phyloP scores from a whole-genome alignment of 805 yeast species.

The Debaryomyces hansenii region DNA sequence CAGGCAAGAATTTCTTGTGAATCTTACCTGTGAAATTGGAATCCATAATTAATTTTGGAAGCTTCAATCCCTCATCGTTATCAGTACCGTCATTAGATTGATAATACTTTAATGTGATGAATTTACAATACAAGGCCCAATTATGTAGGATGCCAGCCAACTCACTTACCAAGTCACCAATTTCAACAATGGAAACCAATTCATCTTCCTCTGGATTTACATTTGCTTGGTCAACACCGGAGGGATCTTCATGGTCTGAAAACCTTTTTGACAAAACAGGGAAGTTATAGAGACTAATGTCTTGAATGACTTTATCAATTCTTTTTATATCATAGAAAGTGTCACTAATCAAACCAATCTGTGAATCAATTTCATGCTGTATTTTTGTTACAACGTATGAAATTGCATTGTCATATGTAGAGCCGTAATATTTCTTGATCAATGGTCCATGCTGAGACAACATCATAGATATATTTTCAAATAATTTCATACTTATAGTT shows the following conservation, averaged over 20 bases:
- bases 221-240: slow-evolving; percentile 20
- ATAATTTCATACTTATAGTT: slow-evolving; percentile 61
- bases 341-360: slow-evolving; percentile 84
- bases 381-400: slow-evolving; percentile 66
- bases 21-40: slow-evolving; percentile 61
- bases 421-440: slow-evolving; percentile 63
- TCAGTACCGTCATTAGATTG: slow-evolving; percentile 28
- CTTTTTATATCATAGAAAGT: slow-evolving; percentile 76
- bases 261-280: slow-evolving; percentile 21
- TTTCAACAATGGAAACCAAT: slow-evolving; percentile 54
- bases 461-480: slow-evolving; percentile 82
- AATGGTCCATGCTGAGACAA: slow-evolving; percentile 83
- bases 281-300: slow-evolving; percentile 50
- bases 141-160: slow-evolving; percentile 74
- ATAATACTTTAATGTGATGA: slow-evolving; percentile 68
- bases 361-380: slow-evolving; percentile 90
- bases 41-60: slow-evolving; percentile 53
- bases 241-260: slow-evolving; percentile 11
- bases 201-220: slow-evolving; percentile 30
- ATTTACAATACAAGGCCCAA: slow-evolving; percentile 80
- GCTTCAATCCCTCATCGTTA: slow-evolving; percentile 22
- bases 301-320: slow-evolving; percentile 54
- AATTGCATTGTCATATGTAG: slow-evolving; percentile 57
- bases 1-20: slow-evolving; percentile 50
- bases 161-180: slow-evolving; percentile 70